These are phyloP conservation scores for Coprinopsis sp. DNA, from an alignment of 768 basidiomycete genomes.

Conservation along the genomic window DNA sequence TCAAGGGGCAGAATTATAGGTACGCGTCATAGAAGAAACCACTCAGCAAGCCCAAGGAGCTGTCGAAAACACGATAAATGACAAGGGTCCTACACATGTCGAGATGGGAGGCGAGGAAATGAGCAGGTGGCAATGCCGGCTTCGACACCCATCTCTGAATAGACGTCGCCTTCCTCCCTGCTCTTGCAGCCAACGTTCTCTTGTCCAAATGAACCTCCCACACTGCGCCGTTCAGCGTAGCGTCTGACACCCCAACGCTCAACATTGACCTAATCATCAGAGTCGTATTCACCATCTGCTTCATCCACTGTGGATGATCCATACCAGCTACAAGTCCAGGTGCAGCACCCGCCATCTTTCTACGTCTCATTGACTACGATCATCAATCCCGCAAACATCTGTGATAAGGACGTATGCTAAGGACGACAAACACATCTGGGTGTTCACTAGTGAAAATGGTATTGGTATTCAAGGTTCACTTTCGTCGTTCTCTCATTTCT, in stretches of 20 bases:
- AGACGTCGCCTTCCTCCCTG: too few relatives aligned
- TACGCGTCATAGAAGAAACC: constrained; percentile 1
- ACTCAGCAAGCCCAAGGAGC: background rate
- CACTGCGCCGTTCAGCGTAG: too few relatives aligned
- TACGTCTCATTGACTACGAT: constrained; percentile 86
- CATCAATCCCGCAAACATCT: constrained; percentile 72
- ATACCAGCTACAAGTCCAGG: background rate
- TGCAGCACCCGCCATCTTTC: constrained; percentile 54
- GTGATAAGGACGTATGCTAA: constrained; percentile 91
- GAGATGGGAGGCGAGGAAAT: constrained; percentile 40
- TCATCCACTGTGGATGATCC: constrained; percentile 4
- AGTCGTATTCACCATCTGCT: constrained; percentile 4
- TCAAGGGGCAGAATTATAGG: background rate
- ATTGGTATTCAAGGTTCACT: constrained; percentile 97
- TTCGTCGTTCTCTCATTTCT: too few relatives aligned
- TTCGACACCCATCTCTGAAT: too few relatives aligned
- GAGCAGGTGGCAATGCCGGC: constrained; percentile 43
- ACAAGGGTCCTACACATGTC: constrained; percentile 23
- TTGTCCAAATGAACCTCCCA: too few relatives aligned
- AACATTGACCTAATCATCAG: constrained; percentile 8
- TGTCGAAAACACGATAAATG: background rate
- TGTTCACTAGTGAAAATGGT: constrained; percentile 94
- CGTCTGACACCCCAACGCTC: too few relatives aligned
- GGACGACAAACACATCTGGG: constrained; percentile 91
- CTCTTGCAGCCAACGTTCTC: too few relatives aligned